These are phyloP conservation scores for Fusarium burgessii DNA, from an alignment of 2,329 filamentous ascomycete genomes.

Conservation along the genomic window DNA sequence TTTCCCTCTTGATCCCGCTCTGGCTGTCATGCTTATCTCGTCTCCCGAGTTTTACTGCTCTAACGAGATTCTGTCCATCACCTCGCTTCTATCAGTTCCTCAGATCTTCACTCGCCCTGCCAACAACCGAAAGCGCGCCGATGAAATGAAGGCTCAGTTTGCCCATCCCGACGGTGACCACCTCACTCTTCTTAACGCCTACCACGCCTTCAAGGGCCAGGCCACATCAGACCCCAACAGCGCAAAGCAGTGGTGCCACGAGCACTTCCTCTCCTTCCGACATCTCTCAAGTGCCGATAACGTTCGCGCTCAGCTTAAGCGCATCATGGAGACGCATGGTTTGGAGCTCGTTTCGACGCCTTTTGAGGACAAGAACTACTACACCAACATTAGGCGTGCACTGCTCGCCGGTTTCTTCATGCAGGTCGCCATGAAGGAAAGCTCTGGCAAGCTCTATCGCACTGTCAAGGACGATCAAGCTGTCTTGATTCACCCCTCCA, in stretches of 20 bases:
- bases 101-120: slow-evolving; percentile 93
- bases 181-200: slow-evolving; percentile 94
- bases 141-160: slow-evolving; percentile 97
- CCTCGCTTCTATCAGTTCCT: slow-evolving; percentile 91
- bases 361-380: slow-evolving; percentile 97
- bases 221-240: slow-evolving; percentile 70
- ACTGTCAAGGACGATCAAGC: slow-evolving; percentile 98
- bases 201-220: slow-evolving; percentile 93
- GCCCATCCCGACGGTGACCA: slow-evolving; percentile 95
- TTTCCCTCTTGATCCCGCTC: slow-evolving; percentile 91
- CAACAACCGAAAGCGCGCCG: slow-evolving; percentile 86
- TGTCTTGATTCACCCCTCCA: slow-evolving; percentile 93
- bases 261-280: slow-evolving; percentile 92
- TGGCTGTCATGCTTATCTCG: slow-evolving; percentile 98
- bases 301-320: slow-evolving; percentile 89
- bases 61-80: slow-evolving; percentile 97
- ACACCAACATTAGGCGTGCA: slow-evolving; percentile 94
- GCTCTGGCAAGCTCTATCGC: slow-evolving; percentile 87
- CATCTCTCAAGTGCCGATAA: slow-evolving; percentile 94
- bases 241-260: slow-evolving; percentile 92
- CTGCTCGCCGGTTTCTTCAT: slow-evolving; percentile 98
- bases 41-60: slow-evolving; percentile 99
- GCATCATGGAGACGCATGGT: slow-evolving; percentile 95
- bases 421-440: slow-evolving; percentile 97
- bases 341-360: slow-evolving; percentile 88